Base-by-base conservation (phyloP, 768 basidiomycete species). In the Kwoniella mangroviensis region DNA sequence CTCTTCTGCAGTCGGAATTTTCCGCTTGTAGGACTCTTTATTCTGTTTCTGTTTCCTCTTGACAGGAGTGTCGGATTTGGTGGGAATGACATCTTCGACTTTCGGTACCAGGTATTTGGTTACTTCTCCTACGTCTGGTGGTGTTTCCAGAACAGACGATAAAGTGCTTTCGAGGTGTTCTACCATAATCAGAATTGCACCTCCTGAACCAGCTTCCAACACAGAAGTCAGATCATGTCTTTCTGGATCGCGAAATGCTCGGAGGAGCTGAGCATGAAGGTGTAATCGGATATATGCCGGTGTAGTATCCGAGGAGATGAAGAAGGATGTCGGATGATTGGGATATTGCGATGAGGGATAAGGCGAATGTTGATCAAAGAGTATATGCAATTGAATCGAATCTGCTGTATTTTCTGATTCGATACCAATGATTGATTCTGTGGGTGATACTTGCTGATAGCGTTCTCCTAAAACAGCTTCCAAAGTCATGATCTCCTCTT, bases 241-340 rank as follows among this genome's bases (percentile, higher is more conserved):
- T 22, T 86, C 85, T 2, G 85, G 85, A 6, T 83, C 82, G 62
- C 87, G 84, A 81, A 91, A 86, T 11, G 86, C 87, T 5, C 80
- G 63, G n/a, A 94, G 85, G 21, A 94, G 84, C 26, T 84, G 84
- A 4, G 89, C 87, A 42, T 92, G 86, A n/a, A 97, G 86, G 77
- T 95, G 90, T 4, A 96, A 87, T 22, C 92, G 89, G 65, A 95
- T 85, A 81, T 96, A 96, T 1, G 92, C 87, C 0, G 94, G 88
- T 4, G 90, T 85, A 1, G 88, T 86, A 0, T 84, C 77, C 0
- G 92, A 93, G 1, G 90, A 87, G 63, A 96, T 79, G 79, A 90
- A 96, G 83, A 94, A 88, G 0, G 92, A 88, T 0, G 90, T 87
- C 66, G 88, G 87, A 22, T 78, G 85, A 10, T 75, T 72, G 1